phyloP scores from a whole-genome alignment of 179 eudicot species.

The Silene vulgaris region DNA sequence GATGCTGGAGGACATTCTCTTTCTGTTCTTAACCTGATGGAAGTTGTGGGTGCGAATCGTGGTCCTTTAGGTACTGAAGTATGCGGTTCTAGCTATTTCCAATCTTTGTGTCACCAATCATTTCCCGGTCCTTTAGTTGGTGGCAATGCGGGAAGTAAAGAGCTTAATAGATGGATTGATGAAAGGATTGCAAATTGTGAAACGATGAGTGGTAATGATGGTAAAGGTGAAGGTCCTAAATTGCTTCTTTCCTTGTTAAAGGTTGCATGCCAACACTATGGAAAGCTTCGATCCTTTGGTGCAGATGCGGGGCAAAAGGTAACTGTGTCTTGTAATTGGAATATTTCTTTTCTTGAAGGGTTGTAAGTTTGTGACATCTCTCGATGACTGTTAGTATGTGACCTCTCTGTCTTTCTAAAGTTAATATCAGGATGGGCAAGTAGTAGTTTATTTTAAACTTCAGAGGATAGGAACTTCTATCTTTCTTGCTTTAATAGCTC shows the following conservation, averaged over 20 bases:
- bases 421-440: not conserved
- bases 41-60: slow-evolving; percentile 41
- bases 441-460: not conserved
- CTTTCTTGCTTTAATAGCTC: slow-evolving; percentile 8
- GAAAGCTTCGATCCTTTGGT: slow-evolving; percentile 77
- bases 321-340: slow-evolving; percentile 12
- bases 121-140: slow-evolving; percentile 83
- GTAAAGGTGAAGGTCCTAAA: slow-evolving; percentile 46
- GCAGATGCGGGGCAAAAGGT: slow-evolving; percentile 60
- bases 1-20: slow-evolving; percentile 49
- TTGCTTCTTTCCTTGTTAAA: slow-evolving; percentile 79
- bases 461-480: not conserved
- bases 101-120: slow-evolving; percentile 55
- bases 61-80: slow-evolving; percentile 36
- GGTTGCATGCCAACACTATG: slow-evolving; percentile 75
- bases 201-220: slow-evolving; percentile 34
- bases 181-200: slow-evolving; percentile 54
- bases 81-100: slow-evolving; percentile 44
- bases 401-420: not conserved
- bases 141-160: slow-evolving; percentile 68
- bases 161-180: slow-evolving; percentile 79
- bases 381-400: slow-evolving; percentile 10
- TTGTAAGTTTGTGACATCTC: slow-evolving; percentile 3
- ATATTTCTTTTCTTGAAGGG: not conserved
- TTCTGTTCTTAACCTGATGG: slow-evolving; percentile 60